phyloP scores from a whole-genome alignment of 139 green algal species.

The Haematococcus sp. region DNA sequence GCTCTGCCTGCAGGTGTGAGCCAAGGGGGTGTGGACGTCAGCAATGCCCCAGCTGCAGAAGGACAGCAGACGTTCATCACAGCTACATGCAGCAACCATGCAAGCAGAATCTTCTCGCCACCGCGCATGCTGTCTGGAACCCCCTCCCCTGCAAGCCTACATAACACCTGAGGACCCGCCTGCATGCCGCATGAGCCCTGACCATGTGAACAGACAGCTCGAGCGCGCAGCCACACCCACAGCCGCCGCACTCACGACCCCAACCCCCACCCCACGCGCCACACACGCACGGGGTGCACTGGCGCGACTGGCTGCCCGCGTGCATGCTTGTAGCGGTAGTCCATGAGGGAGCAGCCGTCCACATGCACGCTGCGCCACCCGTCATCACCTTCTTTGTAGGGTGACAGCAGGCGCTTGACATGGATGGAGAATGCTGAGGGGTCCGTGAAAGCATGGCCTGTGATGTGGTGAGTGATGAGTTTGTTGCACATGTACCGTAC shows the following conservation, averaged over 20 bases:
- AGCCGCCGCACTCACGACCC: background rate
- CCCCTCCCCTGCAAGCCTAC: background rate
- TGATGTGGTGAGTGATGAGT: background rate
- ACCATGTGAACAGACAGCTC: background rate
- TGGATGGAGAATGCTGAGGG: constrained; percentile 63
- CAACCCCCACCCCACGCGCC: background rate
- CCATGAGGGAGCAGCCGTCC: constrained; percentile 3
- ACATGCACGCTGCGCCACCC: constrained; percentile 64
- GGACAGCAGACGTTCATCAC: background rate
- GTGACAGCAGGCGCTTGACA: constrained; percentile 57
- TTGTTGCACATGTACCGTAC: no score
- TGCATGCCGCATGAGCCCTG: background rate
- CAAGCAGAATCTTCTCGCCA: background rate
- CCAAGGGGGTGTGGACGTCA: background rate
- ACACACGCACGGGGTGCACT: background rate
- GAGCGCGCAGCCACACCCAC: background rate
- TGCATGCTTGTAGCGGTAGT: background rate
- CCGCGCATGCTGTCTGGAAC: background rate
- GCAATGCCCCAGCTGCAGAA: background rate
- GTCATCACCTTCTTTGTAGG: constrained; percentile 69
- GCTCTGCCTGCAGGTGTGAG: no score
- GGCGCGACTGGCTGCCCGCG: background rate
- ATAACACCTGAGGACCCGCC: background rate
- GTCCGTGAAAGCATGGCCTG: constrained; percentile 44
- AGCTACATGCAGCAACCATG: background rate